phyloP scores from a whole-genome alignment of 2,329 filamentous ascomycete genomes.

The Talaromyces piceae region DNA sequence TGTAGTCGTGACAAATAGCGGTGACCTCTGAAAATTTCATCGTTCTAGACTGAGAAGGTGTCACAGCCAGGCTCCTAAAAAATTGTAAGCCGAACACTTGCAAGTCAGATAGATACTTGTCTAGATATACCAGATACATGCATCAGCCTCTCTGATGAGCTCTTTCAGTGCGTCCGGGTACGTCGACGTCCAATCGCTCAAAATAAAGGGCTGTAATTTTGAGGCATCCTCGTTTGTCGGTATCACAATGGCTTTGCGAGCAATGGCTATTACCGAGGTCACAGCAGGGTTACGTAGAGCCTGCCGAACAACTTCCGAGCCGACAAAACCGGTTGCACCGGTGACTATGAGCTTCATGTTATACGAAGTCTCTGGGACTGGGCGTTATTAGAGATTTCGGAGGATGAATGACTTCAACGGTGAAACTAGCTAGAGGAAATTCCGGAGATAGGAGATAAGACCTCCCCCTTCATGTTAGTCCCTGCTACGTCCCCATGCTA shows the following conservation, averaged over 20 bases:
- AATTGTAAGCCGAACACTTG: not conserved
- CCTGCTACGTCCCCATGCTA: no score
- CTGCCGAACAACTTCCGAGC: conserved; percentile 29
- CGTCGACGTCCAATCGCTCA: conserved; percentile 22
- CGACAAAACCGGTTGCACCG: conserved; percentile 29
- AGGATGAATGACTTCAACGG: not conserved
- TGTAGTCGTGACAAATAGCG: conserved; percentile 37
- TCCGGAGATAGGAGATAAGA: no score
- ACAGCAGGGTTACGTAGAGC: conserved; percentile 21
- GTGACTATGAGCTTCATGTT: conserved; percentile 31
- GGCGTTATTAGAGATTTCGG: not conserved
- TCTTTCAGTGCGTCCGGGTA: conserved; percentile 26
- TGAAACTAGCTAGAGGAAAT: no score
- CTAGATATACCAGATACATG: conserved; percentile 31
- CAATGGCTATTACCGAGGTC: conserved; percentile 24
- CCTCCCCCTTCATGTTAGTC: no score
- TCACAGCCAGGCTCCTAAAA: conserved; percentile 22
- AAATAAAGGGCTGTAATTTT: conserved; percentile 27
- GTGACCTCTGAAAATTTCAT: conserved; percentile 30
- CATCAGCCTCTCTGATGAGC: conserved; percentile 25
- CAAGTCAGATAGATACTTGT: not conserved
- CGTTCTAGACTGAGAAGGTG: conserved; percentile 26
- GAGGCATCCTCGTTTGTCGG: conserved; percentile 10
- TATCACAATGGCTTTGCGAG: conserved; percentile 16
- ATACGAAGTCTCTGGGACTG: not conserved